These are phyloP conservation scores for Parathielavia appendiculata DNA, from an alignment of 495 filamentous ascomycete genomes.

Conservation along the genomic window DNA sequence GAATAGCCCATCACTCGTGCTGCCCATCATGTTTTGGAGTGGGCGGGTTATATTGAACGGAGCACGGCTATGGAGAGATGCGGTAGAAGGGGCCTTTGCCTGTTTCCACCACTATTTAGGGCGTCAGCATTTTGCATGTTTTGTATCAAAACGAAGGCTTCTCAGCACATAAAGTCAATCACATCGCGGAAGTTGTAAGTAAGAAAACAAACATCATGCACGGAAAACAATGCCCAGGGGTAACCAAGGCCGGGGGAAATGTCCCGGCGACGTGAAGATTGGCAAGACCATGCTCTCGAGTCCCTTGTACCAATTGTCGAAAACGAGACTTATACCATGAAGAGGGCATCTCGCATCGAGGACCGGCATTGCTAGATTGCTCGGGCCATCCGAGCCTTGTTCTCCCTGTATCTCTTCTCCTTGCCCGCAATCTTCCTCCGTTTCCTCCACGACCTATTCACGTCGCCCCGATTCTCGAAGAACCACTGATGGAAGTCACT, in stretches of 20 bases:
- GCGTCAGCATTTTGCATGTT: not conserved
- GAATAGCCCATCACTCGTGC: too few relatives aligned
- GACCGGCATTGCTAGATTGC: constrained; percentile 30
- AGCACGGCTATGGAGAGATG: too few relatives aligned
- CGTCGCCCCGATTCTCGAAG: constrained; percentile 84
- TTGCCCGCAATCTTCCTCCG: constrained; percentile 74
- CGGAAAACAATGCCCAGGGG: not conserved
- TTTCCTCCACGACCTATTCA: constrained; percentile 88
- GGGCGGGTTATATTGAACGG: too few relatives aligned
- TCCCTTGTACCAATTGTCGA: not conserved
- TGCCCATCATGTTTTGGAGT: too few relatives aligned
- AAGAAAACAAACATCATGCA: not conserved
- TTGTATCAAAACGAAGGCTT: not conserved
- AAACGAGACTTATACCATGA: too few relatives aligned
- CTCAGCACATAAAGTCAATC: not conserved
- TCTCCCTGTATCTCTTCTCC: constrained; percentile 81
- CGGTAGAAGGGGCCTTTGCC: too few relatives aligned
- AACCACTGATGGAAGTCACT: constrained; percentile 86
- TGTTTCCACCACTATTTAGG: too few relatives aligned
- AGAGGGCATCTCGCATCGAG: too few relatives aligned
- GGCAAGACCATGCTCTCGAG: not conserved
- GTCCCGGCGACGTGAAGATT: not conserved
- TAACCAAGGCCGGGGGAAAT: not conserved
- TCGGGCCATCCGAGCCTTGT: constrained; percentile 54
- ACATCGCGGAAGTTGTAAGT: not conserved